Evolutionary conservation across 305 asterid species (phyloP).

Genomic region (Fraxinus albicans): DNA sequence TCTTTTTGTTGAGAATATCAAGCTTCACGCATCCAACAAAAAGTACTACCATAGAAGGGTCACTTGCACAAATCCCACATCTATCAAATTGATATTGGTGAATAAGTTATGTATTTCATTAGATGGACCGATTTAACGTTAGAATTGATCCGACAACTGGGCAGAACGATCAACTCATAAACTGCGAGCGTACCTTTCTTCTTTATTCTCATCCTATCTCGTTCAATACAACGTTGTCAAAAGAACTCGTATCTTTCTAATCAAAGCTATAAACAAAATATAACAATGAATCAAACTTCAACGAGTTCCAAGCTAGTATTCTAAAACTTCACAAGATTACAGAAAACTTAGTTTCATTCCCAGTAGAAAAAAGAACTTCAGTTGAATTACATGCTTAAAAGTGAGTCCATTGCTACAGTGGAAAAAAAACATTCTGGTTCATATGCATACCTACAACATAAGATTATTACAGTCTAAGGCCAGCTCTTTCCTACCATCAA

Average conservation of each 20-base stretch:
- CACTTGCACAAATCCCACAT: neutral
- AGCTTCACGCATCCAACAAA: neutral
- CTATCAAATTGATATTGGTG: neutral
- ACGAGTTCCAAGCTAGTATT: conserved; percentile 17
- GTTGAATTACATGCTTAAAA: conserved; percentile 1
- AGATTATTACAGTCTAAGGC: conserved; percentile 11
- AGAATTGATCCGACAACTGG: neutral
- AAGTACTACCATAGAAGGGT: neutral
- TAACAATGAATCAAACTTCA: neutral
- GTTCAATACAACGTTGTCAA: neutral
- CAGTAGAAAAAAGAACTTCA: neutral
- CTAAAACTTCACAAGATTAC: conserved; percentile 3
- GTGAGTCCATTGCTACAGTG: conserved; percentile 1
- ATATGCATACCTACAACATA: conserved; percentile 22
- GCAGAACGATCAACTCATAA: neutral
- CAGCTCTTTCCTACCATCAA: conserved; percentile 19
- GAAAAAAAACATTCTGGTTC: conserved; percentile 14
- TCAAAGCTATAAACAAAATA: neutral
- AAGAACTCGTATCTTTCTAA: neutral
- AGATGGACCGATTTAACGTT: neutral
- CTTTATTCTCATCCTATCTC: neutral
- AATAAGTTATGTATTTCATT: neutral
- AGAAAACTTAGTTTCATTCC: neutral
- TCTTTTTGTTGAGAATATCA: neutral
- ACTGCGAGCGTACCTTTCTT: neutral